These are phyloP conservation scores for Monosporozyma aerobia DNA, from an alignment of 805 yeast genomes.

Conservation along the genomic window DNA sequence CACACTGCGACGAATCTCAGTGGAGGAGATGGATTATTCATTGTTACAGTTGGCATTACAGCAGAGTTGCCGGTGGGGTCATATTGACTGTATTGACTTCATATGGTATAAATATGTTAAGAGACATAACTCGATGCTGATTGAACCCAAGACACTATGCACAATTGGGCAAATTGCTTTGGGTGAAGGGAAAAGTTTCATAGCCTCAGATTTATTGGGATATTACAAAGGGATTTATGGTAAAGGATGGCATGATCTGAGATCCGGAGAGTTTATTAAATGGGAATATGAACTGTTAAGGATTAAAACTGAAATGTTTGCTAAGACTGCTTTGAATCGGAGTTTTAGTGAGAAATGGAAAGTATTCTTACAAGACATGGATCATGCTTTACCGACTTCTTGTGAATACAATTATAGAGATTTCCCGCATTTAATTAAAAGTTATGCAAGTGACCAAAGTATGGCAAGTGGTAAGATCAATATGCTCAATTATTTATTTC, in stretches of 20 bases:
- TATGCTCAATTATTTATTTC: slow-evolving; percentile 13
- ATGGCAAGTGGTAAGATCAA: slow-evolving; percentile 2
- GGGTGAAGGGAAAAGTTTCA: slow-evolving; percentile 14
- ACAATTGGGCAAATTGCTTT: slow-evolving; percentile 22
- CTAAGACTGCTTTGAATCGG: slow-evolving; percentile 7
- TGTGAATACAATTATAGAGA: slow-evolving; percentile 15
- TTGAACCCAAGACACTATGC: slow-evolving; percentile 18
- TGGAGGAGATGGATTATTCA: slow-evolving; percentile 16
- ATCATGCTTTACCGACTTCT: slow-evolving; percentile 10
- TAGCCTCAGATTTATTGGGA: slow-evolving; percentile 17
- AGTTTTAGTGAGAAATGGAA: slow-evolving; percentile 27
- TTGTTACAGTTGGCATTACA: slow-evolving; percentile 18
- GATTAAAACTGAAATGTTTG: slow-evolving; percentile 25
- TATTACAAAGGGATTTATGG: slow-evolving; percentile 11
- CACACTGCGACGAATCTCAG: slow-evolving; percentile 9
- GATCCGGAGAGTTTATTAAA: slow-evolving; percentile 3
- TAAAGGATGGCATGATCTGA: slow-evolving; percentile 1
- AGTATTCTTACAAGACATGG: slow-evolving; percentile 24
- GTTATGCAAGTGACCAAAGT: slow-evolving; percentile 6
- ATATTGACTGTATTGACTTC: slow-evolving; percentile 17
- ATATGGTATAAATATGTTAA: slow-evolving; percentile 25
- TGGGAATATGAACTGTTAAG: slow-evolving; percentile 17
- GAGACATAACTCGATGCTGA: slow-evolving; percentile 11
- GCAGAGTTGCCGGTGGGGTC: slow-evolving; percentile 22
- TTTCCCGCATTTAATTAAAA: slow-evolving; percentile 18